Conservation (phyloP, 2,329 filamentous ascomycete species). For the Xylariaceae sp. region DNA sequence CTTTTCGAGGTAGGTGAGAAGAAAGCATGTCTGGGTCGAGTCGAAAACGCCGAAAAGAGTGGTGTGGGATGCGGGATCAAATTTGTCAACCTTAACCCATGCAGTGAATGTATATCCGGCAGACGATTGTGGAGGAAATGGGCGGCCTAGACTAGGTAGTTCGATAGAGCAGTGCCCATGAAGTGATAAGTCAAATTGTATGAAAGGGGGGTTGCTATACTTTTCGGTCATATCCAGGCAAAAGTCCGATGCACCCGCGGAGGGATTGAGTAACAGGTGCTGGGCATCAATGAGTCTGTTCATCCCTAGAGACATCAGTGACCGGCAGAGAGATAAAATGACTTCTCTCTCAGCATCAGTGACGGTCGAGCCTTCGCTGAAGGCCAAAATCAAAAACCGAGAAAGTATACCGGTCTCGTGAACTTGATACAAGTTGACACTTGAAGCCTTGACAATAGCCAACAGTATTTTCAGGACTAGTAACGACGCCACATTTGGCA, state of each 20-base stretch:
- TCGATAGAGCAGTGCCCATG: conserved; percentile 89
- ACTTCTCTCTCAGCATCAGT: conserved; percentile 51
- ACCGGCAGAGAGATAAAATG: conserved; percentile 61
- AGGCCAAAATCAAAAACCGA: conserved; percentile 58
- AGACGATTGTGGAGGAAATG: conserved; percentile 74
- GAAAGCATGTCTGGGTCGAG: conserved; percentile 82
- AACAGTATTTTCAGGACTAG: conserved; percentile 60
- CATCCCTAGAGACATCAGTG: conserved; percentile 69
- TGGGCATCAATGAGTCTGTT: conserved; percentile 78
- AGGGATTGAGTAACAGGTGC: conserved; percentile 55
- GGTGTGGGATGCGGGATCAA: conserved; percentile 79
- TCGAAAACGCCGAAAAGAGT: conserved; percentile 96
- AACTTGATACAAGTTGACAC: conserved; percentile 64
- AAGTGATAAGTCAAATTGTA: conserved; percentile 89
- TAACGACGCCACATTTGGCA: conserved; percentile 51
- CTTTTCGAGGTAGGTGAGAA: conserved; percentile 88
- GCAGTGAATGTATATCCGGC: conserved; percentile 85
- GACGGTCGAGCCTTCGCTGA: conserved; percentile 47
- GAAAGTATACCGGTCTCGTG: conserved; percentile 67
- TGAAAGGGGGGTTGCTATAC: conserved; percentile 73
- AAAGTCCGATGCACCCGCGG: conserved; percentile 58
- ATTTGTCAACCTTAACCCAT: conserved; percentile 84
- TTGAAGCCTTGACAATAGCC: conserved; percentile 54
- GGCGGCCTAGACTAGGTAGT: conserved; percentile 73
- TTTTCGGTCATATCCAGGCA: conserved; percentile 65